phyloP scores from a whole-genome alignment of 177 flowering plant genomes.

The Vitis hybrid region DNA sequence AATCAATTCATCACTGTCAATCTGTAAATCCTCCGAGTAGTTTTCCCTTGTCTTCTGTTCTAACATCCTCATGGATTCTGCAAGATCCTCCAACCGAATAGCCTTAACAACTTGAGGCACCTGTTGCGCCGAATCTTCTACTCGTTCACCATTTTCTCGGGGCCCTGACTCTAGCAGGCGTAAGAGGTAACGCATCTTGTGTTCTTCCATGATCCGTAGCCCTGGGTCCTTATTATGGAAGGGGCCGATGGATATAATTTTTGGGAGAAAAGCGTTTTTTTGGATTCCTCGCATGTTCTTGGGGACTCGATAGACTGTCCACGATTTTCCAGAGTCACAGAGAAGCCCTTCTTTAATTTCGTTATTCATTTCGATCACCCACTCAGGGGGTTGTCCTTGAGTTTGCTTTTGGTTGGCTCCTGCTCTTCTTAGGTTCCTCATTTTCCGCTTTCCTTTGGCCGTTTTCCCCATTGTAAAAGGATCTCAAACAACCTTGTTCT shows the following conservation, averaged over 20 bases:
- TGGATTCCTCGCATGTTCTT: background rate
- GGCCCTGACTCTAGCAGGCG: slow-evolving; percentile 1
- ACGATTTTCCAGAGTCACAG: background rate
- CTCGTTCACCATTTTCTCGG: background rate
- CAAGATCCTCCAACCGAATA: slow-evolving; percentile 7
- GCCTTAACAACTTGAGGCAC: too few species aligned
- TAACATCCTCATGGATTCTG: slow-evolving; percentile 15
- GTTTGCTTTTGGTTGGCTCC: too few species aligned
- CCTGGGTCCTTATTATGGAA: slow-evolving; percentile 17
- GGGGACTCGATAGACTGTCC: slow-evolving; percentile 1
- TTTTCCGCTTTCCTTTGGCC: too few species aligned
- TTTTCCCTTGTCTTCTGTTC: slow-evolving; percentile 17
- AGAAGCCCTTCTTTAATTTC: background rate
- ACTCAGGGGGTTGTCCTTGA: background rate
- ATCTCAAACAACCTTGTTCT: too few species aligned
- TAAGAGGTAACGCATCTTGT: slow-evolving; percentile 26
- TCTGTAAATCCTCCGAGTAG: slow-evolving; percentile 18
- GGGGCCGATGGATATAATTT: slow-evolving; percentile 31
- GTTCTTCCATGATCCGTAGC: slow-evolving; percentile 32
- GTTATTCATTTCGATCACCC: slow-evolving; percentile 1
- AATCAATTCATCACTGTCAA: slow-evolving; percentile 22
- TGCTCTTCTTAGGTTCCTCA: too few species aligned
- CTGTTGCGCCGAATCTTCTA: too few species aligned
- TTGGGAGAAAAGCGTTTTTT: slow-evolving; percentile 24
- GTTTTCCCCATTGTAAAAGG: too few species aligned